Evolutionary conservation across 305 asterid species (phyloP).

Genomic region (Rubia tinctorum): DNA sequence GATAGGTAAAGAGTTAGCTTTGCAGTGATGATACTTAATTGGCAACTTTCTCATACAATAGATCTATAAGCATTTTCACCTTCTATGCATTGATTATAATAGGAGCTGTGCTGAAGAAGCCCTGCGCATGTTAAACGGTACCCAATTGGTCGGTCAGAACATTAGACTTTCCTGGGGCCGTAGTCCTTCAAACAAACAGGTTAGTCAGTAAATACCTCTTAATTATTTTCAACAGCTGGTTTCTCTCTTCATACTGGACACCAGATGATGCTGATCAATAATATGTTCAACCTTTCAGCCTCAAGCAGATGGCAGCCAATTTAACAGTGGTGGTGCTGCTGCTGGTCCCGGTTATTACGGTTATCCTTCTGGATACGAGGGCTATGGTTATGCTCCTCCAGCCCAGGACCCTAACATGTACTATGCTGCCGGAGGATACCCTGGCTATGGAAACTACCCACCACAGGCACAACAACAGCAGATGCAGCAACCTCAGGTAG

Average conservation of each 20-base stretch:
- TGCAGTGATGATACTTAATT: not conserved
- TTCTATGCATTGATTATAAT: conserved; percentile 25
- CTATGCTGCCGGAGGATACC: conserved; percentile 32
- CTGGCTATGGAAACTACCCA: conserved; percentile 41
- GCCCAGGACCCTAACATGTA: conserved; percentile 46
- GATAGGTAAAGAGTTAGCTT: conserved; percentile 50
- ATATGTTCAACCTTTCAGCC: conserved; percentile 25
- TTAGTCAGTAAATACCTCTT: conserved; percentile 2
- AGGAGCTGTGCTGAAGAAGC: conserved; percentile 97
- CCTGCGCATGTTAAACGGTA: conserved; percentile 60
- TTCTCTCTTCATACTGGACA: not conserved
- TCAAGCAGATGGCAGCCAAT: conserved; percentile 40
- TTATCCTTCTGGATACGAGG: conserved; percentile 42
- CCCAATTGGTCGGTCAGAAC: conserved; percentile 77
- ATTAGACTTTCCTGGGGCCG: conserved; percentile 98
- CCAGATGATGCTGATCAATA: not conserved
- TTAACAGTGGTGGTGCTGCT: conserved; percentile 19
- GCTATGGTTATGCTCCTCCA: conserved; percentile 42
- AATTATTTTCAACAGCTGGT: not conserved
- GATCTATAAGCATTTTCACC: not conserved
- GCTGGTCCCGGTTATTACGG: conserved; percentile 34
- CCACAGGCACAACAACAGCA: conserved; percentile 36
- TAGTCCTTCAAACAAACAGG: conserved; percentile 68
- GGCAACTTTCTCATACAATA: not conserved
- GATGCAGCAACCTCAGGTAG: conserved; percentile 53